Conservation (phyloP, 352 stramenopile species). For the Phytophthora palmivora region DNA sequence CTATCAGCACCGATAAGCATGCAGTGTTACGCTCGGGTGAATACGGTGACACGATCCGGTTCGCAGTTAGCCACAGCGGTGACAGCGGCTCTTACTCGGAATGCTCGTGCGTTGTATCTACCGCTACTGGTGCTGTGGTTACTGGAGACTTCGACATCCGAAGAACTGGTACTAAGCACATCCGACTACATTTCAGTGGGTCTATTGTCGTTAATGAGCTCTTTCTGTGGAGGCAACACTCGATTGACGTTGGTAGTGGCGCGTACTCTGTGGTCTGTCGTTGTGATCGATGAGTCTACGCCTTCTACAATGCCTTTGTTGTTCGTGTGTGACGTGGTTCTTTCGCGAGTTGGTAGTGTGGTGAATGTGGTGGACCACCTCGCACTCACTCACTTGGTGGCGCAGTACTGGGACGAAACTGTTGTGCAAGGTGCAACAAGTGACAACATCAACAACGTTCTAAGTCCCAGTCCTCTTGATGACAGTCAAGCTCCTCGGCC, state of each 20-base stretch:
- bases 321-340: constrained; percentile 47
- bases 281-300: constrained; percentile 12
- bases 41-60: constrained; percentile 55
- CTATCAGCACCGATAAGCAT: constrained; percentile 43
- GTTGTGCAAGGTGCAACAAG: constrained; percentile 20
- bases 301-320: constrained; percentile 48
- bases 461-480: constrained; percentile 16
- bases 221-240: constrained; percentile 35
- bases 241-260: constrained; percentile 32
- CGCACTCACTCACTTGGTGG: constrained; percentile 48
- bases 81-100: constrained; percentile 40
- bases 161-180: constrained; percentile 18
- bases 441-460: constrained; percentile 6
- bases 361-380: constrained; percentile 51
- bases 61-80: constrained; percentile 40
- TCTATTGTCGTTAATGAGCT: constrained; percentile 44
- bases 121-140: constrained; percentile 51
- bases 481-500: constrained; percentile 22
- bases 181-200: constrained; percentile 28
- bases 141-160: constrained; percentile 34
- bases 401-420: constrained; percentile 54
- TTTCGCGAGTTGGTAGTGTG: constrained; percentile 39
- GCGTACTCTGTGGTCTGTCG: constrained; percentile 33
- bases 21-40: constrained; percentile 44
- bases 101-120: constrained; percentile 52